phyloP scores from a whole-genome alignment of 2,329 filamentous ascomycete genomes.

The Fusarium solani-melongenae region DNA sequence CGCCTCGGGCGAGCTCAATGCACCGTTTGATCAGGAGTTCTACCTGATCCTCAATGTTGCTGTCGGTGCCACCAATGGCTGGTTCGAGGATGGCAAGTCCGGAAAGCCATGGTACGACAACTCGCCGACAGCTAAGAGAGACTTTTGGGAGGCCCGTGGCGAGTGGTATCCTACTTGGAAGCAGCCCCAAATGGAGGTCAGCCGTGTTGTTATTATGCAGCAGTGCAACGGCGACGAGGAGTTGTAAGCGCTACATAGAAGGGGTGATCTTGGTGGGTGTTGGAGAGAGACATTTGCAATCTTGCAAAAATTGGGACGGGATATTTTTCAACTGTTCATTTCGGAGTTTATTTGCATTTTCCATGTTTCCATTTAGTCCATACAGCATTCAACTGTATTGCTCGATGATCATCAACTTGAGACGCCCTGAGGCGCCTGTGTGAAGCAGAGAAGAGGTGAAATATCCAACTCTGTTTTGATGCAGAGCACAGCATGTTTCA shows the following conservation, averaged over 20 bases:
- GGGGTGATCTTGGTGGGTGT: neutral
- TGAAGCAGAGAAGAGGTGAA: neutral
- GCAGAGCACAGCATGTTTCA: neutral
- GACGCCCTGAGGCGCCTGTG: too few species aligned
- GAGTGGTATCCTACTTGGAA: slow-evolving; percentile 79
- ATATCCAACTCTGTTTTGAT: neutral
- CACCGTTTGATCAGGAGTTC: slow-evolving; percentile 81
- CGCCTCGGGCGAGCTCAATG: slow-evolving; percentile 67
- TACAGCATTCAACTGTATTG: neutral
- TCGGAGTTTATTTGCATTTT: neutral
- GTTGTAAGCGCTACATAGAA: slow-evolving; percentile 44
- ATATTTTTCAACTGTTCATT: neutral
- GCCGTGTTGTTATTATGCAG: slow-evolving; percentile 77
- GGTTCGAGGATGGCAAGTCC: slow-evolving; percentile 79
- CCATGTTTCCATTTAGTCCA: neutral
- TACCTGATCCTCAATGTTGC: slow-evolving; percentile 82
- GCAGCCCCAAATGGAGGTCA: slow-evolving; percentile 74
- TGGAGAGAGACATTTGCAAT: neutral
- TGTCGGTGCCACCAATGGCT: slow-evolving; percentile 83
- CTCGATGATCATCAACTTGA: too few species aligned
- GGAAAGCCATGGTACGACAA: slow-evolving; percentile 84
- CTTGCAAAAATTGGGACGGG: neutral
- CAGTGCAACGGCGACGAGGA: slow-evolving; percentile 73
- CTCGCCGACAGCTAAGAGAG: slow-evolving; percentile 72
- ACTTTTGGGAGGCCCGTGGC: slow-evolving; percentile 79